Percentiles rank a stretch among this genome's conserved stretches.
phyloP scores from a whole-genome alignment of 106 monocot species.

The Narthecium ossifragum region DNA sequence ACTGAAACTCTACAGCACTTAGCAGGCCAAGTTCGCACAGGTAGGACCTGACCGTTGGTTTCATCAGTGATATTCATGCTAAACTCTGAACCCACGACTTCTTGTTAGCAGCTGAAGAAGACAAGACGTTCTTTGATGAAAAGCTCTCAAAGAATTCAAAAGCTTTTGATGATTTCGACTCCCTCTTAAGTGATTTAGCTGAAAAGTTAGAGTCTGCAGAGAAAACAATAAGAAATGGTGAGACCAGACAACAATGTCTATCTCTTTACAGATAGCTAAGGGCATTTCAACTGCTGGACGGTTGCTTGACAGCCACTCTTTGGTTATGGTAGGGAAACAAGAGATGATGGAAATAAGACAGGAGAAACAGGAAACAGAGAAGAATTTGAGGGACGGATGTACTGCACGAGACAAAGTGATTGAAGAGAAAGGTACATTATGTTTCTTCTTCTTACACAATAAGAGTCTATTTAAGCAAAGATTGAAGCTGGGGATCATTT shows the following conservation, averaged over 20 bases:
- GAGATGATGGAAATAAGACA: slow-evolving; percentile 41
- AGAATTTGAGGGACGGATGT: slow-evolving; percentile 31
- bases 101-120: slow-evolving; percentile 67
- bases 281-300: too few relatives aligned
- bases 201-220: slow-evolving; percentile 54
- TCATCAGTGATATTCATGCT: not conserved
- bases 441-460: not conserved
- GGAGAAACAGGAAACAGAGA: slow-evolving; percentile 63
- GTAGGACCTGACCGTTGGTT: slow-evolving; percentile 23
- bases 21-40: slow-evolving; percentile 51
- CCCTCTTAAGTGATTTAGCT: slow-evolving; percentile 41
- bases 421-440: slow-evolving; percentile 54
- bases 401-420: slow-evolving; percentile 31
- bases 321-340: slow-evolving; percentile 43
- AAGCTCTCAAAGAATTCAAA: slow-evolving; percentile 55
- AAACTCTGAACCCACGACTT: not conserved
- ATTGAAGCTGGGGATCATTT: too few relatives aligned
- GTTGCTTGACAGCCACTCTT: too few relatives aligned
- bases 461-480: not conserved
- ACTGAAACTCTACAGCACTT: slow-evolving; percentile 71
- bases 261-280: too few relatives aligned
- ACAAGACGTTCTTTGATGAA: slow-evolving; percentile 71
- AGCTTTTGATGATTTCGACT: slow-evolving; percentile 56
- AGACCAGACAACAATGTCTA: too few relatives aligned
- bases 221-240: slow-evolving; percentile 52